Evolutionary conservation across 148 eudicot species (phyloP).

Genomic region (Cornus kousa): DNA sequence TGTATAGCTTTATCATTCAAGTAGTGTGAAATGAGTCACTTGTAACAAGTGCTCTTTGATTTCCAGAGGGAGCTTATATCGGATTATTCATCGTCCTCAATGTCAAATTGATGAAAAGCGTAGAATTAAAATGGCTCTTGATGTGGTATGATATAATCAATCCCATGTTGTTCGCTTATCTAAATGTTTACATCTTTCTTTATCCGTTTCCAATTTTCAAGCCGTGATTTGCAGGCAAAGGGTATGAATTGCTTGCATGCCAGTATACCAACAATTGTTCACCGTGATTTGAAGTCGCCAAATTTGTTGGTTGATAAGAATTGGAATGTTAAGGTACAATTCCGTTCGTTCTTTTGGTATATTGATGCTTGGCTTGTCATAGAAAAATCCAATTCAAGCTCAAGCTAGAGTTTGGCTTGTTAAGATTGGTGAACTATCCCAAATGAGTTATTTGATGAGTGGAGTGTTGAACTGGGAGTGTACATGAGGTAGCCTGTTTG

Average conservation of each 20-base stretch:
- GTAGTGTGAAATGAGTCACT: conserved; percentile 13
- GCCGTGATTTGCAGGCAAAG: conserved; percentile 63
- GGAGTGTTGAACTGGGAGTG: not conserved
- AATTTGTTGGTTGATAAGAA: conserved; percentile 94
- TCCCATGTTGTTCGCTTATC: not conserved
- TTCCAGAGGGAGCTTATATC: conserved; percentile 94
- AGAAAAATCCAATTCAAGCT: not conserved
- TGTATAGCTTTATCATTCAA: not conserved
- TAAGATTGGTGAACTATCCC: conserved; percentile 1
- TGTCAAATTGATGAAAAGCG: conserved; percentile 91
- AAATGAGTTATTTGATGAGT: not conserved
- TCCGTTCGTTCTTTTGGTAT: conserved; percentile 12
- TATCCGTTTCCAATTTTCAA: conserved; percentile 8
- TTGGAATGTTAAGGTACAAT: conserved; percentile 93
- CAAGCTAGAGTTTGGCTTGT: conserved; percentile 12
- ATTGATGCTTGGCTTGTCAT: conserved; percentile 5
- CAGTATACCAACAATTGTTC: conserved; percentile 94
- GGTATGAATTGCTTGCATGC: conserved; percentile 99
- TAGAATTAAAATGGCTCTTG: conserved; percentile 96
- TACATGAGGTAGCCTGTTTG: not conserved
- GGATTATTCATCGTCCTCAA: conserved; percentile 96
- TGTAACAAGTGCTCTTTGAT: conserved; percentile 7
- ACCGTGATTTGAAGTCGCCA: conserved; percentile 98
- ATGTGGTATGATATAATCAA: conserved; percentile 66
- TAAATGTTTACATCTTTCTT: not conserved